Conservation (phyloP, 495 filamentous ascomycete genomes). For the Neurospora tetrasperma region DNA sequence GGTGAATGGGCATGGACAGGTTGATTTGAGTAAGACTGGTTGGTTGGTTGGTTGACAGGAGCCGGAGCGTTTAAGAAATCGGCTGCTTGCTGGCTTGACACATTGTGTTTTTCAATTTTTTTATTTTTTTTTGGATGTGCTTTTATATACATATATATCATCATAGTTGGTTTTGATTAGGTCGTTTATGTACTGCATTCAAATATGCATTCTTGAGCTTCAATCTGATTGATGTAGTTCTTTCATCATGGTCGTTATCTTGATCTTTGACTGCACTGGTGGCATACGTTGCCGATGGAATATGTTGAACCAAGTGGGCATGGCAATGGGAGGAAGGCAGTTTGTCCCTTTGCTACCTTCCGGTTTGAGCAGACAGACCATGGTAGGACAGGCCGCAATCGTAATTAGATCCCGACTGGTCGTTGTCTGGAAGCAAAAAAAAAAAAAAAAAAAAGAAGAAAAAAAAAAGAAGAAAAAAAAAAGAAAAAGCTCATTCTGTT, state of each 20-base stretch:
- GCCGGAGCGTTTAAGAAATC: not conserved
- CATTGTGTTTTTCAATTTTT: not conserved
- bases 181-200: not conserved
- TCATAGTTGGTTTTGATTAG: not conserved
- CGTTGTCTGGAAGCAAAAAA: too few species aligned
- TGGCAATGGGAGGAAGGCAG: not conserved
- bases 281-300: not conserved
- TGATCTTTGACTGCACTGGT: not conserved
- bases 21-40: not conserved
- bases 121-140: not conserved
- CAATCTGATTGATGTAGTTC: not conserved
- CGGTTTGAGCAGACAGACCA: too few species aligned
- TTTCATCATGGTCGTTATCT: not conserved
- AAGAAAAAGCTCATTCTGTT: too few species aligned
- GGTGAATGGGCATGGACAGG: not conserved
- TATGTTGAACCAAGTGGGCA: not conserved
- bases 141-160: not conserved
- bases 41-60: not conserved
- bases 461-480: too few species aligned
- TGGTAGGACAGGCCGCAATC: too few species aligned
- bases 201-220: not conserved
- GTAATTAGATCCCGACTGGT: too few species aligned
- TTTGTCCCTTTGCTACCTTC: too few species aligned
- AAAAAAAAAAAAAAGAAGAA: too few species aligned
- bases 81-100: not conserved